A percentile compares a stretch with the other conserved stretches of the same genome.
Evolutionary conservation across 2,329 filamentous ascomycete species (phyloP).

Genomic region (Boeremia lycopersici): DNA sequence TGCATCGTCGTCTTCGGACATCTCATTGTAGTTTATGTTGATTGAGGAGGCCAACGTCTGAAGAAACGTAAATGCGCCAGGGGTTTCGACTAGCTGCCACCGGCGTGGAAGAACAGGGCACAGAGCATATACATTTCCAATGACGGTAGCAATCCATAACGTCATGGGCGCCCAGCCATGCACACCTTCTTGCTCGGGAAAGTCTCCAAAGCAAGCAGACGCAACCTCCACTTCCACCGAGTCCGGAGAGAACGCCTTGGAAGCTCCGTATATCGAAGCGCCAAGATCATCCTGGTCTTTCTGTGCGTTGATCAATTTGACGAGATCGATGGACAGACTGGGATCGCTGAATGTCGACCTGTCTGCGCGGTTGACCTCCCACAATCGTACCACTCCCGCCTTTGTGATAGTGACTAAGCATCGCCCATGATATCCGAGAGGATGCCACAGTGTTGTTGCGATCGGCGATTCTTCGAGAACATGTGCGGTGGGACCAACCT

Average conservation of each 20-base stretch:
- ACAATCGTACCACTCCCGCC: conserved; percentile 86
- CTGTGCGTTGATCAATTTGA: conserved; percentile 84
- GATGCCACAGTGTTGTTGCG: conserved; percentile 88
- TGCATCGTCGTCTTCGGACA: conserved; percentile 42
- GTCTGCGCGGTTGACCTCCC: conserved; percentile 85
- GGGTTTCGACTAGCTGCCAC: conserved; percentile 66
- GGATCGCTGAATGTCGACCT: conserved; percentile 87
- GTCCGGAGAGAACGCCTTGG: conserved; percentile 85
- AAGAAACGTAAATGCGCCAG: conserved; percentile 68
- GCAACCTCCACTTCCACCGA: conserved; percentile 93
- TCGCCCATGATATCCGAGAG: conserved; percentile 78
- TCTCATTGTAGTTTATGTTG: conserved; percentile 64
- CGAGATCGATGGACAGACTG: conserved; percentile 82
- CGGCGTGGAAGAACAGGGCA: conserved; percentile 87
- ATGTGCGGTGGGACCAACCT: conserved; percentile 90
- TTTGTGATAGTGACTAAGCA: conserved; percentile 87
- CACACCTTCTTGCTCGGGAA: conserved; percentile 59
- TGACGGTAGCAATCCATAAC: conserved; percentile 93
- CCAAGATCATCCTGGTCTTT: conserved; percentile 82
- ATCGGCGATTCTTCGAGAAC: conserved; percentile 84
- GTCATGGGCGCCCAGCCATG: conserved; percentile 92
- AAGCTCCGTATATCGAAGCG: conserved; percentile 74
- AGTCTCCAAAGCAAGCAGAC: conserved; percentile 85
- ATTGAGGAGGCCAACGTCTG: conserved; percentile 84
- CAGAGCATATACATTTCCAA: conserved; percentile 90